Percentiles rank a stretch among this genome's conserved stretches.
phyloP scores from a whole-genome alignment of 2,329 filamentous ascomycete species.

The Calonectria pauciramosa region DNA sequence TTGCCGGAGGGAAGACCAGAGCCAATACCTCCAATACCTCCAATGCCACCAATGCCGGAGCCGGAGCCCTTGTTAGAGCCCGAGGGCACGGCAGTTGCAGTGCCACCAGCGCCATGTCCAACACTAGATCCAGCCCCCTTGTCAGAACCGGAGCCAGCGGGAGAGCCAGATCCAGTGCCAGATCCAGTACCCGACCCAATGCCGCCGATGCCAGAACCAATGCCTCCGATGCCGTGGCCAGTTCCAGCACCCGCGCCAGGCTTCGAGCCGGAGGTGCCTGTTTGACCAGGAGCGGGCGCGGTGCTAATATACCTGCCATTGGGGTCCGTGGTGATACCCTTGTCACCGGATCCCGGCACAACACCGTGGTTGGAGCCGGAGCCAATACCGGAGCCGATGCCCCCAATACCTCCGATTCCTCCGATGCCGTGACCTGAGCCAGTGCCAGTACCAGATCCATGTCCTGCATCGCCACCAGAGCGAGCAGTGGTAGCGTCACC shows the following conservation, averaged over 20 bases:
- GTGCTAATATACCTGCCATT: not conserved
- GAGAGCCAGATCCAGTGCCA: not conserved
- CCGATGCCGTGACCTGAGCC: too few species aligned
- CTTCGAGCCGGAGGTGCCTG: not conserved
- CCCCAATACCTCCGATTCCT: not conserved
- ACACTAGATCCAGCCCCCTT: not conserved
- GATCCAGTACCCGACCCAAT: not conserved
- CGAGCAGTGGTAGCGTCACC: not conserved
- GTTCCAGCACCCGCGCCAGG: not conserved
- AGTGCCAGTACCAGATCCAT: too few species aligned
- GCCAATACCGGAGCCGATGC: not conserved
- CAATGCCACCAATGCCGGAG: not conserved
- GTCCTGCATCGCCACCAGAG: not conserved
- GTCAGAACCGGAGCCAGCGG: not conserved
- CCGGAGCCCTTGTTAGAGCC: not conserved
- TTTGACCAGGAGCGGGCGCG: not conserved
- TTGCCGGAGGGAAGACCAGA: not conserved
- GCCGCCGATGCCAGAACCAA: too few species aligned
- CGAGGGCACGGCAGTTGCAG: not conserved
- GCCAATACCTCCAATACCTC: not conserved
- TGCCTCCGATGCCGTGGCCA: not conserved
- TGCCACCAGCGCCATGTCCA: not conserved
- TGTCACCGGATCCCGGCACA: not conserved
- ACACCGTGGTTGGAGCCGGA: not conserved
- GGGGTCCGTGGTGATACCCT: not conserved